Evolutionary conservation across 2,329 filamentous ascomycete species (phyloP), one percentile per base, ranked within the genome.

Genomic region (Cercospora janseana): DNA sequence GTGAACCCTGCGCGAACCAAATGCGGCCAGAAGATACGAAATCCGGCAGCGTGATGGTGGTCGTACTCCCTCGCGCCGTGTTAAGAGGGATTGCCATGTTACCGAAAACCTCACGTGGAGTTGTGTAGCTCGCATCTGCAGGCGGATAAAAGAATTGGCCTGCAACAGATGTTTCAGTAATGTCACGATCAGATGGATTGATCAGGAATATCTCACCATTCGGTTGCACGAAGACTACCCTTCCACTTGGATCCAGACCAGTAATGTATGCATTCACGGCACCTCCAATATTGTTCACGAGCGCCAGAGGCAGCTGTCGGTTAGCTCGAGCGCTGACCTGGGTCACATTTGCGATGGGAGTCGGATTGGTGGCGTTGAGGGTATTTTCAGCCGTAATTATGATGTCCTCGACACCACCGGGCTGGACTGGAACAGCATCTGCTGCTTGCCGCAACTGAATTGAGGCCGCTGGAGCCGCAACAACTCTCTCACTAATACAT

Each of bases 11-110:
- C n/a, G 71, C 65, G 54, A 76, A 75, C 67, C 75, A 77, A 16
- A 77, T 61, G 3, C 75, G 71, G 0, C 69, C 74, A 0, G 70
- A 68, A 28, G 55, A 60, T 31, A 76, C 61, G n/a, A 70, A 67
- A 4, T 70, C 68, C 2, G 74, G 70, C n/a, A 81, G 71, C 0
- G 74, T 66, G 12, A 80, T 66, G 4, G 76, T 61, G 23, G 72
- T 65, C 0, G 65, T 72, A 42, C 66, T 59, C 1, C 74, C 72
- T 16, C 63, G 46, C 0, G 38, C 52, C 7, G 32, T 35, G 27
- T 55, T 52, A 0, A 78, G 61, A 0, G 70, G 63, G 41, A 78
- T 76, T 3, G 70, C 70, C 32, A 77, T 64, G 42, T 71, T 62
- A 3, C 49, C 62, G 10, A 53, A 60, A 41, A 78, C 66, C 12